These are phyloP conservation scores for Paecilomyces sp. DNA, from an alignment of 2,329 filamentous ascomycete genomes.

Conservation along the genomic window DNA sequence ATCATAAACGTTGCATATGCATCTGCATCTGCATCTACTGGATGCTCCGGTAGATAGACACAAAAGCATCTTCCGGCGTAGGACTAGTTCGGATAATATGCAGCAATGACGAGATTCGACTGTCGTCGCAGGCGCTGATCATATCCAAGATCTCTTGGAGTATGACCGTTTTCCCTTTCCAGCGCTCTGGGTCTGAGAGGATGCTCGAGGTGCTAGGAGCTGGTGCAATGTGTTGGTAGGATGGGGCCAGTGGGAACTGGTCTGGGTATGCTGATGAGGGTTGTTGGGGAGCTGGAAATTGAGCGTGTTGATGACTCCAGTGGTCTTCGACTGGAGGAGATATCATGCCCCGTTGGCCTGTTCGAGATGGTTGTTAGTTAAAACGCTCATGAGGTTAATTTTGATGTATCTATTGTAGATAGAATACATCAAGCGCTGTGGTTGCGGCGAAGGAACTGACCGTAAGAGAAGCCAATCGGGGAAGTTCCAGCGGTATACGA, in stretches of 20 bases:
- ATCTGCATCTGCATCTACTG: not conserved
- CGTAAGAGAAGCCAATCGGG: not conserved
- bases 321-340: not conserved
- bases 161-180: constrained; percentile 18
- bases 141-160: constrained; percentile 19
- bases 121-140: constrained; percentile 19
- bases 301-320: not conserved
- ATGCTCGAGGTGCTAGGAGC: not conserved
- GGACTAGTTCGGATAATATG: constrained; percentile 18
- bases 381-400: not conserved
- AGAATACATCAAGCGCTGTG: not conserved
- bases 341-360: not conserved
- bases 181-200: constrained; percentile 8
- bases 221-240: constrained; percentile 1
- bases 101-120: constrained; percentile 17
- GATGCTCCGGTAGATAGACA: constrained; percentile 11
- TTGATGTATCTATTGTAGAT: too few species aligned
- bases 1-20: not conserved
- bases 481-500: not conserved
- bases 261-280: not conserved
- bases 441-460: not conserved
- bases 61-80: constrained; percentile 21
- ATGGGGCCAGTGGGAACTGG: not conserved
- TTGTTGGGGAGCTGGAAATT: not conserved
- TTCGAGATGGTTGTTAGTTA: not conserved